A percentile compares a stretch with the other conserved stretches of the same genome.
phyloP scores from a whole-genome alignment of 2,329 filamentous ascomycete species.

The Camillea tinctor region DNA sequence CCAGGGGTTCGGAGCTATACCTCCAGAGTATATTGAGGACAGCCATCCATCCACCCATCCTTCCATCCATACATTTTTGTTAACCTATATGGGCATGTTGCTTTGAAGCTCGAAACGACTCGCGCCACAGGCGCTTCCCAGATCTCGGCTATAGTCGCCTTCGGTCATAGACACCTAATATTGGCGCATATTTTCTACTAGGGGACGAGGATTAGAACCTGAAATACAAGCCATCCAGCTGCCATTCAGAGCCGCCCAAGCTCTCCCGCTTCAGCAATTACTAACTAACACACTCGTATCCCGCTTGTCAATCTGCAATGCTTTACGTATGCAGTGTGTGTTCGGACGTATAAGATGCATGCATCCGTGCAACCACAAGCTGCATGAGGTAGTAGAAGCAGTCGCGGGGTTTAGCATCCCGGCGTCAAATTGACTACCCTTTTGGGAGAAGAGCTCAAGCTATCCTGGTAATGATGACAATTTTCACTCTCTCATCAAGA shows the following conservation, averaged over 20 bases:
- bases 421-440: neutral
- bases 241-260: constrained; percentile 15
- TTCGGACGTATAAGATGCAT: neutral
- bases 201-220: constrained; percentile 11
- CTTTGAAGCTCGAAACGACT: neutral
- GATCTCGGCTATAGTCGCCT: neutral
- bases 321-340: neutral
- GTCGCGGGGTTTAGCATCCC: neutral
- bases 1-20: neutral
- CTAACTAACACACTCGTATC: constrained; percentile 1
- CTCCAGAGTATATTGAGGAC: neutral
- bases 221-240: constrained; percentile 19
- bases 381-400: neutral
- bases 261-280: constrained; percentile 19
- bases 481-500: neutral
- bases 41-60: neutral
- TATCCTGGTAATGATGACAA: neutral
- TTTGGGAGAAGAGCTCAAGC: neutral
- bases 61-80: too few species aligned
- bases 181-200: neutral
- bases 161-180: neutral
- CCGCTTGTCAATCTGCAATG: neutral
- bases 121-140: neutral
- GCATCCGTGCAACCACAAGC: neutral
- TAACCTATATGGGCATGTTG: neutral